Percentiles rank a stretch among this genome's conserved stretches.
Evolutionary conservation across 352 stramenopile species (phyloP).

Genomic region (Phytopythium boreale): DNA sequence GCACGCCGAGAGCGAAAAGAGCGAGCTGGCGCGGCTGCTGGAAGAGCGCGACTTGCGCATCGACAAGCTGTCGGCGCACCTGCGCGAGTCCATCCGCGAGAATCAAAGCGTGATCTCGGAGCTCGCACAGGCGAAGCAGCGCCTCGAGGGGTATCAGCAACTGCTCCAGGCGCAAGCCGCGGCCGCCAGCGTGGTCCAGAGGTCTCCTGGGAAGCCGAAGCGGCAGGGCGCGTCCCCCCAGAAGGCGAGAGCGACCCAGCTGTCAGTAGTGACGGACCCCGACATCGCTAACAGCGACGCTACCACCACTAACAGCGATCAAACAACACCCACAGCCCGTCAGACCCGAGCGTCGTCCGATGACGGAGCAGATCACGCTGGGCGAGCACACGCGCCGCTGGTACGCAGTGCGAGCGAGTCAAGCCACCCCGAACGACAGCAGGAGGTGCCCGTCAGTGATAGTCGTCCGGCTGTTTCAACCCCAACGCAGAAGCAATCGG

Average conservation of each 20-base stretch:
- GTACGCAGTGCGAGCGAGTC: not conserved
- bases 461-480: not conserved
- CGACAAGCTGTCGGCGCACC: constrained; percentile 34
- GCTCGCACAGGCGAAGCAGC: constrained; percentile 38
- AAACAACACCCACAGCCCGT: not conserved
- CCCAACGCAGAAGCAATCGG: constrained; percentile 3
- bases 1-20: constrained; percentile 33
- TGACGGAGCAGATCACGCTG: too few relatives aligned
- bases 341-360: not conserved
- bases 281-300: not conserved
- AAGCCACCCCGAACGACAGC: not conserved
- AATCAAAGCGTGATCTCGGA: constrained; percentile 47
- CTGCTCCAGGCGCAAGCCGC: constrained; percentile 15
- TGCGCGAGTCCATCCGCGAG: constrained; percentile 57
- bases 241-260: not conserved
- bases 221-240: constrained; percentile 11
- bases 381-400: not conserved
- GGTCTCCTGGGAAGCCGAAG: constrained; percentile 26
- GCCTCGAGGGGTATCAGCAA: constrained; percentile 19
- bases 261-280: not conserved
- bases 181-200: constrained; percentile 10
- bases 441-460: not conserved
- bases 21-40: constrained; percentile 31
- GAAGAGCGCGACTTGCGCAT: constrained; percentile 37
- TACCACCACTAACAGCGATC: not conserved